These are phyloP conservation scores for Colletotrichum higginsianum DNA, from an alignment of 2,329 filamentous ascomycete genomes.

Conservation along the genomic window DNA sequence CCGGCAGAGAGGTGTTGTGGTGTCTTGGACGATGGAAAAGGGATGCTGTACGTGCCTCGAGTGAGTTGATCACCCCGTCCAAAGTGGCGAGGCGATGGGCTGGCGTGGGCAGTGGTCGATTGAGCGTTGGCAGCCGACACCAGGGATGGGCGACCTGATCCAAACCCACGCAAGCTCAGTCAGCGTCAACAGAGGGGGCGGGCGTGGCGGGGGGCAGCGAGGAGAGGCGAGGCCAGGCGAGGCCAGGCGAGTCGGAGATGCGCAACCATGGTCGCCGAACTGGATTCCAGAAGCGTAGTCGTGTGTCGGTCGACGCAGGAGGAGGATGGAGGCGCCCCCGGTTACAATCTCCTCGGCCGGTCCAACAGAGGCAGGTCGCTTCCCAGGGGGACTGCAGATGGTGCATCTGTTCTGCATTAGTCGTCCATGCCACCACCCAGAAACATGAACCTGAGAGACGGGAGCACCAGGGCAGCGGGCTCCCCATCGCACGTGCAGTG, in stretches of 20 bases:
- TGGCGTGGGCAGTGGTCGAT: neutral
- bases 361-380: slow-evolving; percentile 21
- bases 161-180: slow-evolving; percentile 4
- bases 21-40: neutral
- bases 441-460: too few species aligned
- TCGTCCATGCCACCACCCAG: too few species aligned
- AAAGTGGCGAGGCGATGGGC: neutral
- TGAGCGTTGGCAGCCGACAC: neutral
- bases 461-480: neutral
- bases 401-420: neutral
- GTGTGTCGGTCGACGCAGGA: neutral
- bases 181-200: neutral
- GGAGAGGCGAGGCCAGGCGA: slow-evolving; percentile 5
- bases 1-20: neutral
- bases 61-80: neutral
- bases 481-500: neutral
- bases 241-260: neutral
- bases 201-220: slow-evolving; percentile 2
- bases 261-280: slow-evolving; percentile 14
- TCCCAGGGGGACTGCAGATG: slow-evolving; percentile 4
- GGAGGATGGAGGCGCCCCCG: neutral
- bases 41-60: slow-evolving; percentile 6
- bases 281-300: slow-evolving; percentile 40
- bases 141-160: neutral
- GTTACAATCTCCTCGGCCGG: slow-evolving; percentile 8